Conservation (phyloP, 2,329 filamentous ascomycete species). For the Pezicula neosporulosa region DNA sequence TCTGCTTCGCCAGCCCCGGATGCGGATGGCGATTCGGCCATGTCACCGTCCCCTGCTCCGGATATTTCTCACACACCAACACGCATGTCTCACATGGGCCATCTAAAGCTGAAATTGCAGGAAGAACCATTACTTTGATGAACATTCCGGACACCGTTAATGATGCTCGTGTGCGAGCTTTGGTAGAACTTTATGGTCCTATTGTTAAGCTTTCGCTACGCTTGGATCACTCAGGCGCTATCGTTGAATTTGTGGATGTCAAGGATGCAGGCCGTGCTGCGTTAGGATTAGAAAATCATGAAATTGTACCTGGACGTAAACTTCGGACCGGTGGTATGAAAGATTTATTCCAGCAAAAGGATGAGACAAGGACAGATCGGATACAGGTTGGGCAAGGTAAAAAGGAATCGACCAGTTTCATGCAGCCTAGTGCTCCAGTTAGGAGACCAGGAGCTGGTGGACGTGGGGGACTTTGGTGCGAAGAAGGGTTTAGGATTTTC, state of each 20-base stretch:
- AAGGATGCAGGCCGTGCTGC: constrained; percentile 68
- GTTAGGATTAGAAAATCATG: constrained; percentile 52
- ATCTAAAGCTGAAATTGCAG: constrained; percentile 47
- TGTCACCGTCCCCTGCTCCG: constrained; percentile 25
- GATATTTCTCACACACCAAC: constrained; percentile 15
- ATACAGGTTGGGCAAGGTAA: constrained; percentile 30
- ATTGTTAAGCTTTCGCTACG: constrained; percentile 76
- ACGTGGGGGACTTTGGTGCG: constrained; percentile 33
- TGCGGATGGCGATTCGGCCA: constrained; percentile 27
- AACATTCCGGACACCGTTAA: constrained; percentile 91
- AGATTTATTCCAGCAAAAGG: constrained; percentile 51
- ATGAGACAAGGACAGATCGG: constrained; percentile 39
- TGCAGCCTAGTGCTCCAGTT: constrained; percentile 24
- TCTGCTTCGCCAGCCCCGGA: constrained; percentile 30
- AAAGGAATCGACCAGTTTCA: constrained; percentile 29
- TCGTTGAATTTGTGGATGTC: constrained; percentile 73
- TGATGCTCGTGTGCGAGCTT: constrained; percentile 71
- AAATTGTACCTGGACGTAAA: constrained; percentile 47
- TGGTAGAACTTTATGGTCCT: constrained; percentile 67
- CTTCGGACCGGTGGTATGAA: constrained; percentile 51
- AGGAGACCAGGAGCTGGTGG: constrained; percentile 29
- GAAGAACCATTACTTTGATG: constrained; percentile 76
- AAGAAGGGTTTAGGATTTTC: constrained; percentile 30
- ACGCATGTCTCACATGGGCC: constrained; percentile 28
- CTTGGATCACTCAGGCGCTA: constrained; percentile 79